These are phyloP conservation scores for Priceomyces carsonii DNA, from an alignment of 805 yeast species.

Conservation along the genomic window DNA sequence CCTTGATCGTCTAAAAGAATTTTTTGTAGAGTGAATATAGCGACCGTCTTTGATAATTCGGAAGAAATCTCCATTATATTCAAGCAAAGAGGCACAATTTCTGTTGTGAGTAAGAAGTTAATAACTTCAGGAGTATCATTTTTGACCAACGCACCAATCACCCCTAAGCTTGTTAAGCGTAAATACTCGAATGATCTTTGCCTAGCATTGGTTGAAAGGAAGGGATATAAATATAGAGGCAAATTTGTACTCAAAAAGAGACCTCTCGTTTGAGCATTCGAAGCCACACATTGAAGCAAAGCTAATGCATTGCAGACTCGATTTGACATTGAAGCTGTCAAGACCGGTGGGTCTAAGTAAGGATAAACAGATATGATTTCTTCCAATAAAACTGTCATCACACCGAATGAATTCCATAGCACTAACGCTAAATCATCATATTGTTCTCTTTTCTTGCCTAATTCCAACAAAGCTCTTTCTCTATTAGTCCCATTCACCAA, in stretches of 20 bases:
- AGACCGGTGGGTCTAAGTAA: slow-evolving; percentile 78
- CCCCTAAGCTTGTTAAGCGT: slow-evolving; percentile 91
- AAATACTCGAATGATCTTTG: slow-evolving; percentile 93
- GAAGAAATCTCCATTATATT: slow-evolving; percentile 95
- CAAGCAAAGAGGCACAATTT: slow-evolving; percentile 90
- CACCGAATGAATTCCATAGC: slow-evolving; percentile 95
- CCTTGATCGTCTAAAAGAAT: slow-evolving; percentile 92
- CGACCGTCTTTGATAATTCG: slow-evolving; percentile 92
- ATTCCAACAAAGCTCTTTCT: slow-evolving; percentile 88
- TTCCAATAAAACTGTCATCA: slow-evolving; percentile 86
- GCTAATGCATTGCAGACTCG: slow-evolving; percentile 96
- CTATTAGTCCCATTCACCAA: slow-evolving; percentile 86
- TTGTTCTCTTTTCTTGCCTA: slow-evolving; percentile 92
- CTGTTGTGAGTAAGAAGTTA: slow-evolving; percentile 88
- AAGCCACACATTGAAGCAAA: slow-evolving; percentile 92
- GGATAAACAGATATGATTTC: slow-evolving; percentile 93
- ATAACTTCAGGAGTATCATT: slow-evolving; percentile 96
- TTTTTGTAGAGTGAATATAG: slow-evolving; percentile 92
- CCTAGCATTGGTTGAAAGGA: slow-evolving; percentile 86
- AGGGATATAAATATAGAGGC: slow-evolving; percentile 91
- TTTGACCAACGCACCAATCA: slow-evolving; percentile 93
- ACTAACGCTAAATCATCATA: slow-evolving; percentile 92
- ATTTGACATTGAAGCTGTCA: slow-evolving; percentile 84
- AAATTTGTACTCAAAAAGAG: slow-evolving; percentile 86
- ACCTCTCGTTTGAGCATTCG: slow-evolving; percentile 86